A percentile compares a stretch with the other conserved stretches of the same genome.
Evolutionary conservation across 108 stramenopile genomes (phyloP).

Genomic region (Cyclotella baltica): DNA sequence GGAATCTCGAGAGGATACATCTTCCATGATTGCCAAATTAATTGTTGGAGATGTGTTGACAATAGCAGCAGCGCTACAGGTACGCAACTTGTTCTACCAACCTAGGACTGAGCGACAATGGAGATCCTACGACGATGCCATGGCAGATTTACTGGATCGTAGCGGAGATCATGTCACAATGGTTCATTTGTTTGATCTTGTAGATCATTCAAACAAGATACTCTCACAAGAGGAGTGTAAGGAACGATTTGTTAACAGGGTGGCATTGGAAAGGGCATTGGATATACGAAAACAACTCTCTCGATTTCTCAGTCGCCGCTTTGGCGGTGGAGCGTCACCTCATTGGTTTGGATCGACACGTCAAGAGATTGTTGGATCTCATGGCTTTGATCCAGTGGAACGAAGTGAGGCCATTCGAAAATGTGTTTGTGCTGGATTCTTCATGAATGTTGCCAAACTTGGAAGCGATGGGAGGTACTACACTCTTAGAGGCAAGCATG

Average conservation of each 20-base stretch:
- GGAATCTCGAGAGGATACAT: constrained; percentile 40
- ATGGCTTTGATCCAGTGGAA: constrained; percentile 57
- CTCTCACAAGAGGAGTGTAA: constrained; percentile 77
- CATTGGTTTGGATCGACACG: constrained; percentile 45
- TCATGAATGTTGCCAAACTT: constrained; percentile 94
- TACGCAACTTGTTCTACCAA: constrained; percentile 73
- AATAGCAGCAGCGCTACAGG: constrained; percentile 91
- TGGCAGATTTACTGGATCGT: constrained; percentile 82
- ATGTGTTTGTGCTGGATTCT: constrained; percentile 93
- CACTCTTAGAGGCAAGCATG: constrained; percentile 80
- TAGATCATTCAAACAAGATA: constrained; percentile 70
- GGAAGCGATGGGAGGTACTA: constrained; percentile 94
- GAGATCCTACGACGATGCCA: constrained; percentile 79
- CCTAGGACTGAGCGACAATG: constrained; percentile 78
- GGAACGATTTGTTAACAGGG: constrained; percentile 83
- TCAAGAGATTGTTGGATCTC: constrained; percentile 48
- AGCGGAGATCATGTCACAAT: constrained; percentile 94
- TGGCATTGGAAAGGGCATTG: constrained; percentile 72
- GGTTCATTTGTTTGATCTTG: constrained; percentile 78
- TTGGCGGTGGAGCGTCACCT: constrained; percentile 45
- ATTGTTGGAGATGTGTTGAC: constrained; percentile 82
- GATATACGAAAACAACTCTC: constrained; percentile 84
- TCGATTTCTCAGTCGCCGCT: constrained; percentile 62
- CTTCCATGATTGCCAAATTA: constrained; percentile 45
- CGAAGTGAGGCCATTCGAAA: constrained; percentile 73